Evolutionary conservation across 305 asterid genomes (phyloP), one percentile per base, ranked within the genome.

Genomic region (Fraxinus baroniana): DNA sequence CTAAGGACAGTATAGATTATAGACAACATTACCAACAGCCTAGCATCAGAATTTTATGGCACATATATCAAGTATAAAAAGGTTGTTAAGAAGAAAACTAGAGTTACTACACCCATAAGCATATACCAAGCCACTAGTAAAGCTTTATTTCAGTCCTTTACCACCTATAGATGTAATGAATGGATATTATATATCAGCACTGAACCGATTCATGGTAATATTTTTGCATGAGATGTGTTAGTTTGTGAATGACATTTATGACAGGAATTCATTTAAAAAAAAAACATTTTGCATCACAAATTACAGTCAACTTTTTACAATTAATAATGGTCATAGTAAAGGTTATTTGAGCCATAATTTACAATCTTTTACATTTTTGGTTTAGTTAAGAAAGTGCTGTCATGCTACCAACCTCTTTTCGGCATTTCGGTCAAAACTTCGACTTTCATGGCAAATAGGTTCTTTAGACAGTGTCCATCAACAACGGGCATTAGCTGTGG

Each of bases 321-420:
- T 22, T 72, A 72, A 32, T 72, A 72, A 32, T 32, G 76, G 37
- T 32, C 41, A 71, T 71, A 12, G 24, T 32, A 10, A 33, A 68
- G n/a, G 28, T 68, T 68, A 28, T 24, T 66, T 24, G 18, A 66
- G 73, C 37, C 37, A 68, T 12, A 10, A 1, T 68, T 68, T 68
- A 68, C 74, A 68, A 26, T 68, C 74, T 68, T 68, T 68, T 28
- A 68, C 74, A 68, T 28, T 68, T 66, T 28, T 68, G 71, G 74
- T 68, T 68, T 24, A 68, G 37, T 28, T 68, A 68, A 68, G 74
- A 28, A 68, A 5, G 9, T 28, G 37, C 37, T 68, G 74, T 68
- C 37, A 68, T 68, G 33, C 32, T 24, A 13, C 36, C 37, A 70
- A 13, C 12, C 39, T 28, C 37, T 70, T 68, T 68, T 68, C 15